These are phyloP conservation scores for Mesembryanthemum crystallinum DNA, from an alignment of 148 eudicot genomes.

Conservation along the genomic window DNA sequence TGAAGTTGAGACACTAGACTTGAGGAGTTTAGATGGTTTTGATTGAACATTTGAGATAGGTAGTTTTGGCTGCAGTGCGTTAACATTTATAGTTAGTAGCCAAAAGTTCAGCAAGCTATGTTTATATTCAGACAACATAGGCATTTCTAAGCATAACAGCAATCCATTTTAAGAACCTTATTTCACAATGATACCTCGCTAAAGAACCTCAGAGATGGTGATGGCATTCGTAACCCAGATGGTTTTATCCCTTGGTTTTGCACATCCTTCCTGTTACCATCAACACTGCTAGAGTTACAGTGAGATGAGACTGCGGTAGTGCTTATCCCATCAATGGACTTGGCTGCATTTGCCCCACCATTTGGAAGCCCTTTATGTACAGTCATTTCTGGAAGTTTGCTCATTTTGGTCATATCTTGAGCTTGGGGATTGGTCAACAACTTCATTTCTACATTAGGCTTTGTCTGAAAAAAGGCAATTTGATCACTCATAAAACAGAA, in stretches of 20 bases:
- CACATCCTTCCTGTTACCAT: constrained; percentile 19
- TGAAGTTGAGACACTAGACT: constrained; percentile 29
- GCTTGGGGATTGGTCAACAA: constrained; percentile 31
- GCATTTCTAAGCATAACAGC: not conserved
- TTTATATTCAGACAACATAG: not conserved
- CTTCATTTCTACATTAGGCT: constrained; percentile 22
- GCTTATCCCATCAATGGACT: constrained; percentile 27
- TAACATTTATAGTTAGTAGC: constrained; percentile 6
- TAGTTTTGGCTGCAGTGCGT: constrained; percentile 31
- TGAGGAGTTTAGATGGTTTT: constrained; percentile 29
- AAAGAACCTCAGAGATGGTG: constrained; percentile 88
- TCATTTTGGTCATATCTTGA: constrained; percentile 21
- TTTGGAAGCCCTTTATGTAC: constrained; percentile 27
- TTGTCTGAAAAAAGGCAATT: constrained; percentile 29
- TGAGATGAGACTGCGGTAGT: constrained; percentile 27
- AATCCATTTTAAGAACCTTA: constrained; percentile 6
- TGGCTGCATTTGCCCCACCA: constrained; percentile 25
- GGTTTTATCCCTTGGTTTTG: constrained; percentile 50
- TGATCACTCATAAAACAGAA: constrained; percentile 4
- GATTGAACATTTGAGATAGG: constrained; percentile 29
- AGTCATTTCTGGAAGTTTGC: constrained; percentile 30
- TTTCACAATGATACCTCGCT: constrained; percentile 54
- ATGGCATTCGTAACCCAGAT: constrained; percentile 90
- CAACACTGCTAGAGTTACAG: constrained; percentile 21
- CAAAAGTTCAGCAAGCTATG: constrained; percentile 16